Evolutionary conservation across 441 rosid species (phyloP).

Genomic region (Syzygium malaccense): DNA sequence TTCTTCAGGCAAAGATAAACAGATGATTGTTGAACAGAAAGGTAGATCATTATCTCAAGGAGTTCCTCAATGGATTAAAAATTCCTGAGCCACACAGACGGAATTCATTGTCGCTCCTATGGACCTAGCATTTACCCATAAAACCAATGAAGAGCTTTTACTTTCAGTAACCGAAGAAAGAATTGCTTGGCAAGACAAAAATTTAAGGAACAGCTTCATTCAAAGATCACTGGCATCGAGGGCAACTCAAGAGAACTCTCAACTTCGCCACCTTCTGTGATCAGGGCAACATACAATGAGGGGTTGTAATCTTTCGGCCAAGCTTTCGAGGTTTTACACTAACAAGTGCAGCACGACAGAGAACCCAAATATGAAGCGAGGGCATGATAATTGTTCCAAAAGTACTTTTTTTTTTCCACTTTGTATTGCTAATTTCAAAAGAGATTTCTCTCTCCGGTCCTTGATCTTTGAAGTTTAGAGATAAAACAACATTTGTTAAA

Average conservation of each 20-base stretch:
- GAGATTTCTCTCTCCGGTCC: neutral
- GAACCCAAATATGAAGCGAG: neutral
- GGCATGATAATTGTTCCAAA: neutral
- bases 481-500: neutral
- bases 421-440: neutral
- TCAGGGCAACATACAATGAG: neutral
- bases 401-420: neutral
- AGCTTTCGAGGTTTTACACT: neutral
- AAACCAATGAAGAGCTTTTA: neutral
- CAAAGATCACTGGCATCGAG: neutral
- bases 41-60: neutral
- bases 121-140: neutral
- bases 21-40: neutral
- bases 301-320: neutral
- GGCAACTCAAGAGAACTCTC: neutral
- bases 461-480: neutral
- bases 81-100: neutral
- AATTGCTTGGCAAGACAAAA: neutral
- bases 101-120: neutral
- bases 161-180: neutral
- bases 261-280: neutral
- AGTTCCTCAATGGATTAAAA: neutral
- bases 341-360: neutral
- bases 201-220: neutral
- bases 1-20: neutral